A percentile compares a stretch with the other conserved stretches of the same genome.
phyloP scores from a whole-genome alignment of 176 grass and related monocot genomes.

The Phyllostachys edulis region DNA sequence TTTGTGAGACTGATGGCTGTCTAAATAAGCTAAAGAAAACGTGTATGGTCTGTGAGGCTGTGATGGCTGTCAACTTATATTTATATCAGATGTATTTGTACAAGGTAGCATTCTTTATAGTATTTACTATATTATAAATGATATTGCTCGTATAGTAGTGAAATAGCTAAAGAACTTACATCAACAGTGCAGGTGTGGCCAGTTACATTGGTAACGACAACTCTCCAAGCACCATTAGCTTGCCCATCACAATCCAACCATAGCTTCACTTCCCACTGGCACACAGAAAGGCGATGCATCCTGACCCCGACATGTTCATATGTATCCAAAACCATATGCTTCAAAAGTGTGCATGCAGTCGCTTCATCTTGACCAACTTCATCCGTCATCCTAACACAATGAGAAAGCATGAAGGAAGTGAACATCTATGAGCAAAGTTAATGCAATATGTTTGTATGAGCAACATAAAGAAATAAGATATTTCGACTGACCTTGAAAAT shows the following conservation, averaged over 20 bases:
- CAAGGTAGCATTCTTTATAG: not conserved
- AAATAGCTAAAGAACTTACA: conserved; percentile 56
- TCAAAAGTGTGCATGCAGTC: conserved; percentile 62
- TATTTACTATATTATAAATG: not conserved
- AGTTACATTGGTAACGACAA: conserved; percentile 92
- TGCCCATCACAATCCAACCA: conserved; percentile 74
- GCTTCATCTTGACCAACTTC: conserved; percentile 62
- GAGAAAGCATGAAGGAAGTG: conserved; percentile 26
- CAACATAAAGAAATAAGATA: conserved; percentile 26
- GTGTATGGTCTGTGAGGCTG: not conserved
- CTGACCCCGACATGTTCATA: conserved; percentile 89
- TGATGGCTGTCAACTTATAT: not conserved
- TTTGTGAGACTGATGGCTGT: not conserved
- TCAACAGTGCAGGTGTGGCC: conserved; percentile 96
- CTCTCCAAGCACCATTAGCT: conserved; percentile 89
- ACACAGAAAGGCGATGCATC: conserved; percentile 96
- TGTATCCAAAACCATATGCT: conserved; percentile 87
- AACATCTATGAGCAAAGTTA: conserved; percentile 24
- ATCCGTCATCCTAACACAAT: conserved; percentile 55
- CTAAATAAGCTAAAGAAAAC: not conserved
- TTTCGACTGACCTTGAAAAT: conserved; percentile 72
- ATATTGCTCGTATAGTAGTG: conserved; percentile 16
- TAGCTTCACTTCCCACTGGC: conserved; percentile 97
- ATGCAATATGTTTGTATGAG: conserved; percentile 15
- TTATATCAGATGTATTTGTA: not conserved